Evolutionary conservation across 1,284 basidiomycete species (phyloP).

Genomic region (Heliocybe sulcata): DNA sequence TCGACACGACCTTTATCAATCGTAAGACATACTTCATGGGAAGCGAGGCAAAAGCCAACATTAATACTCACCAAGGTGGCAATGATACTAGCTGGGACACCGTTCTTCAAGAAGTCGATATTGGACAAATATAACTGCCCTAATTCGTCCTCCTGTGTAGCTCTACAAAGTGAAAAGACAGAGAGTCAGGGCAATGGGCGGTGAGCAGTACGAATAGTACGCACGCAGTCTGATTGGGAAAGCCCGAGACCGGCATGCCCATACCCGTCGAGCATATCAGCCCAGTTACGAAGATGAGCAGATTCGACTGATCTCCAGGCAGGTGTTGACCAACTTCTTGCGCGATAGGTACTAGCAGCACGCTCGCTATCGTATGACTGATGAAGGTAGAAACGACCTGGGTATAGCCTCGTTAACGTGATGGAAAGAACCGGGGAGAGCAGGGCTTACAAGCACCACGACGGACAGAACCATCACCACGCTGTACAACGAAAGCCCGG

Average conservation of each 20-base stretch:
- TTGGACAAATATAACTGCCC: constrained; percentile 85
- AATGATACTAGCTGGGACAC: constrained; percentile 86
- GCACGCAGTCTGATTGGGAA: constrained; percentile 94
- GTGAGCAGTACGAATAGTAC: constrained; percentile 27
- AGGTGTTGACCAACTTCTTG: constrained; percentile 82
- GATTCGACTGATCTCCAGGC: constrained; percentile 58
- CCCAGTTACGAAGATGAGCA: constrained; percentile 89
- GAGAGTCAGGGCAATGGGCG: neutral
- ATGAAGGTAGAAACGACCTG: constrained; percentile 86
- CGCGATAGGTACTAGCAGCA: constrained; percentile 94
- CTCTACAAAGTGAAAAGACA: constrained; percentile 43
- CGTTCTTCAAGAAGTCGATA: constrained; percentile 89
- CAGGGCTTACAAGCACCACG: constrained; percentile 57
- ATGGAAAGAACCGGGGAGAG: neutral
- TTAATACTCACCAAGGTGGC: constrained; percentile 60
- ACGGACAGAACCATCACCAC: constrained; percentile 82
- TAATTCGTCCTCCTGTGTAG: constrained; percentile 93
- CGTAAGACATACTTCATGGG: constrained; percentile 6
- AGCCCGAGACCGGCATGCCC: constrained; percentile 97
- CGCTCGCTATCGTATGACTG: constrained; percentile 94
- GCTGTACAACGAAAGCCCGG: constrained; percentile 69
- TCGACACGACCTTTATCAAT: constrained; percentile 61
- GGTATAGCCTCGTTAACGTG: neutral
- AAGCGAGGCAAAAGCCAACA: constrained; percentile 9
- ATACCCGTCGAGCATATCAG: constrained; percentile 94